A percentile compares a stretch with the other conserved stretches of the same genome.
phyloP scores from a whole-genome alignment of 441 rosid genomes.

The Gossypium schwendimanii region DNA sequence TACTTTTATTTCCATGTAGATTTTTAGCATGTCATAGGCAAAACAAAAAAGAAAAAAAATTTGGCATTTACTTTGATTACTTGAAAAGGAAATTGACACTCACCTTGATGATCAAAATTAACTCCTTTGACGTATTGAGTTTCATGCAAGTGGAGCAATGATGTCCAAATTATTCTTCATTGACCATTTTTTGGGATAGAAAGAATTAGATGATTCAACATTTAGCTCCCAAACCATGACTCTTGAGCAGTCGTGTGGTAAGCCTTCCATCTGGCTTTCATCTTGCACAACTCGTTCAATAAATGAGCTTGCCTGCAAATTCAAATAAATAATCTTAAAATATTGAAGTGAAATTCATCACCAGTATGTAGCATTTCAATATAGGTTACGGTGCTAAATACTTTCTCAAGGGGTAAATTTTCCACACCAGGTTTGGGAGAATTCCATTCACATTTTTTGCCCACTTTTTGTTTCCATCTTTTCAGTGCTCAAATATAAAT shows the following conservation, averaged over 20 bases:
- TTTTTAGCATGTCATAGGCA: neutral
- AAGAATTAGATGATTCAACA: slow-evolving; percentile 23
- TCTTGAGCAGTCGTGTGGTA: slow-evolving; percentile 35
- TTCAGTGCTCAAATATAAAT: neutral
- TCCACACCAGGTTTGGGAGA: neutral
- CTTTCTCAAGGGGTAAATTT: neutral
- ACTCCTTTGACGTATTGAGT: slow-evolving; percentile 12
- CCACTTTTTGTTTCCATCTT: neutral
- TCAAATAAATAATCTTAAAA: slow-evolving; percentile 1
- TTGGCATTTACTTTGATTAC: neutral
- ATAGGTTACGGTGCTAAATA: neutral
- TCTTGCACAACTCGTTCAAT: slow-evolving; percentile 61
- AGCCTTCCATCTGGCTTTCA: slow-evolving; percentile 67
- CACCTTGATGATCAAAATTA: slow-evolving; percentile 21
- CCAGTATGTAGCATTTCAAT: neutral
- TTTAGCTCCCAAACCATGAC: slow-evolving; percentile 49
- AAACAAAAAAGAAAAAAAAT: no score
- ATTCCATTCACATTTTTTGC: neutral
- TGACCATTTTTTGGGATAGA: slow-evolving; percentile 42
- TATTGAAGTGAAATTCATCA: neutral
- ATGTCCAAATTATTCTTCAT: slow-evolving; percentile 39
- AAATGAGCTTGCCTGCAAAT: slow-evolving; percentile 38
- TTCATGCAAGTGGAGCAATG: slow-evolving; percentile 26
- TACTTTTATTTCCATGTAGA: neutral
- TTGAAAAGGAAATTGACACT: neutral